Evolutionary conservation across 1,139 yeast genomes (phyloP), one percentile per base, ranked within the genome.

Genomic region (Taiozyma sp.): DNA sequence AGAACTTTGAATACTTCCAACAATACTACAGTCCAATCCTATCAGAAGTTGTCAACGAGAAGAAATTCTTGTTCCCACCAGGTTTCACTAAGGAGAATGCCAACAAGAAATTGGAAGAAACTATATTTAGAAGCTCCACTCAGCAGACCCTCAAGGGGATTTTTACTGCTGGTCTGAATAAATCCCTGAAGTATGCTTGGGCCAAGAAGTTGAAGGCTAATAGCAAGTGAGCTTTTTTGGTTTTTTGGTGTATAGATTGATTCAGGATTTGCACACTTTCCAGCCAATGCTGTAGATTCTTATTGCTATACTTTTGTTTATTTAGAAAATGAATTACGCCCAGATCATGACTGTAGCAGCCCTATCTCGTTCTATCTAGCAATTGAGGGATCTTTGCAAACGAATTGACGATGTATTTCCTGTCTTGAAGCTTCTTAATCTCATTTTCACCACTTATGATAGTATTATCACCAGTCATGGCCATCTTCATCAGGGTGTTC

Each of bases 101-200:
- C 2, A 56, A 61, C 29, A 50, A 55, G 26, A 70, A 76, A 6
- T 74, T 93, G 30, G 74, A 76, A 56, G 68, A 74, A 35, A 86
- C 88, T 0, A 91, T 91, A 11, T 73, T 78, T 32, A 70, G 74
- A 59, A 87, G 95, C 13, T 87, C 96, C 16, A 62, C 85, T 13
- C 67, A 81, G 13, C 99, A 95, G 67, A 81, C 89, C 32, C 60
- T 82, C 22, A 90, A 91, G 65, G 99, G 99, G 0, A 62, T 93
- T 4, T 71, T 88, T 42, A 89, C 96, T 3, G 97, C 98, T 1
- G 99, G 99, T 1, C 51, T 88, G 1, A 64, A 73, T 32, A 86
- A 88, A 64, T 83, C 95, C 19, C 65, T 81, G 45, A 79, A 76
- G 57, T 93, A 93, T 68, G 93, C 96, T 5, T 69, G 79, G 65